These are phyloP conservation scores for Isabelozyma rhagii DNA, from an alignment of 805 yeast genomes.

Conservation along the genomic window DNA sequence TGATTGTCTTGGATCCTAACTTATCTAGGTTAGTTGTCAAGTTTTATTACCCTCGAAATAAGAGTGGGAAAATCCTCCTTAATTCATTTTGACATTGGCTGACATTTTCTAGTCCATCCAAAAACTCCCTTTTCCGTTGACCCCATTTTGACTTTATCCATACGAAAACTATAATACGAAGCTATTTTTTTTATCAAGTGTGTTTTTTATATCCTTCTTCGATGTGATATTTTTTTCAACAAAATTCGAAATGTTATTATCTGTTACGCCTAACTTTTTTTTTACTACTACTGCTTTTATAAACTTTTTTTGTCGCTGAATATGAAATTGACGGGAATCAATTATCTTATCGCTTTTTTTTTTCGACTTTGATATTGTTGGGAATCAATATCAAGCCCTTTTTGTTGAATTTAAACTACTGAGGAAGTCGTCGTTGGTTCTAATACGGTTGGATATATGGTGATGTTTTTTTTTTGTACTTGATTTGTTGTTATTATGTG, in stretches of 20 bases:
- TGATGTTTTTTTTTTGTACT: neutral
- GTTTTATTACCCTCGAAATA: neutral
- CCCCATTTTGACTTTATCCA: neutral
- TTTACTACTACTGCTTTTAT: neutral
- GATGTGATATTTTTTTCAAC: constrained; percentile 1
- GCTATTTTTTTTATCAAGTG: constrained; percentile 1
- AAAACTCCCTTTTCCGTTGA: neutral
- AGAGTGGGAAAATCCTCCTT: neutral
- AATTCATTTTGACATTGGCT: neutral
- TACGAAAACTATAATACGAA: constrained; percentile 8
- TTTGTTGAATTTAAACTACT: neutral
- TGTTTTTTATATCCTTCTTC: neutral
- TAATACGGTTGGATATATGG: neutral
- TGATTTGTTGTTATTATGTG: neutral
- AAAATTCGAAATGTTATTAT: constrained; percentile 9
- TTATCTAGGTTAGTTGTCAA: neutral
- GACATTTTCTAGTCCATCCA: too few relatives aligned
- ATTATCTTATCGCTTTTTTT: constrained; percentile 3
- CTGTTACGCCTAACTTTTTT: constrained; percentile 7
- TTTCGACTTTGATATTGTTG: neutral
- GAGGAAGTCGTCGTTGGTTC: neutral
- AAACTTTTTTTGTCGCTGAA: neutral
- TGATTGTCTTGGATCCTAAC: neutral
- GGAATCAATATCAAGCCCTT: neutral
- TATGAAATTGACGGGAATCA: constrained; percentile 15